Evolutionary conservation across 371 early-diverging fungal genomes (phyloP).

Genomic region (Syncephalastrum sp.): DNA sequence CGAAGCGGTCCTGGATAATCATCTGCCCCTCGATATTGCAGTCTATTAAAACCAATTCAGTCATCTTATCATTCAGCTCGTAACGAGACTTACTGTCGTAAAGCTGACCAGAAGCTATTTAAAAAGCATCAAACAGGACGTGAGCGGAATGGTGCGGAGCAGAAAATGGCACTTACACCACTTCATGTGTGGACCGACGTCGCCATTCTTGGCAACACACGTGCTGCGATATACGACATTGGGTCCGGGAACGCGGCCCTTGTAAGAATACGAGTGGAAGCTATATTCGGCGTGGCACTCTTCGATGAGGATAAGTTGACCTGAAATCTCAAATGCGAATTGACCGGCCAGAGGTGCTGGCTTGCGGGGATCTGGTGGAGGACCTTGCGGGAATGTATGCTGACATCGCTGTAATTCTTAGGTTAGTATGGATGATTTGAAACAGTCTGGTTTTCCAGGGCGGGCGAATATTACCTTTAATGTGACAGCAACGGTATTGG

Average conservation of each 20-base stretch:
- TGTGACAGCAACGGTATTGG: slow-evolving; percentile 36
- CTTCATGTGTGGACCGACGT: slow-evolving; percentile 52
- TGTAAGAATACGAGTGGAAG: slow-evolving; percentile 48
- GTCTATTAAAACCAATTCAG: slow-evolving; percentile 12
- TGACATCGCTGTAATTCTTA: slow-evolving; percentile 16
- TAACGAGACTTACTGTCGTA: slow-evolving; percentile 29
- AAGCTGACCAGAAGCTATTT: slow-evolving; percentile 30
- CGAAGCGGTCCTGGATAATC: slow-evolving; percentile 36
- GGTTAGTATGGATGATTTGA: too few relatives aligned
- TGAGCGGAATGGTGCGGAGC: background rate
- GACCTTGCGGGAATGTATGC: slow-evolving; percentile 26
- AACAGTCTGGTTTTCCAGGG: too few relatives aligned
- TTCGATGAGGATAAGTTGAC: slow-evolving; percentile 40
- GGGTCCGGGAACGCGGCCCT: slow-evolving; percentile 43
- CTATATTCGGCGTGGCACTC: slow-evolving; percentile 43
- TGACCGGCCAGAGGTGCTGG: slow-evolving; percentile 37
- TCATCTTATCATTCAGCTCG: background rate
- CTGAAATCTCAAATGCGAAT: slow-evolving; percentile 51
- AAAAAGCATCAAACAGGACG: background rate
- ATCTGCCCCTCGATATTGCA: slow-evolving; percentile 35
- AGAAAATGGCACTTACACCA: slow-evolving; percentile 35
- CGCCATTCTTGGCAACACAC: slow-evolving; percentile 26
- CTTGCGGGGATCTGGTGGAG: slow-evolving; percentile 12
- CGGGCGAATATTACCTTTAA: slow-evolving; percentile 21
- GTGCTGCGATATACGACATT: slow-evolving; percentile 41